Evolutionary conservation across 306 rosid species (phyloP), one percentile per base, ranked within the genome.

Genomic region (Cicer bijugum): DNA sequence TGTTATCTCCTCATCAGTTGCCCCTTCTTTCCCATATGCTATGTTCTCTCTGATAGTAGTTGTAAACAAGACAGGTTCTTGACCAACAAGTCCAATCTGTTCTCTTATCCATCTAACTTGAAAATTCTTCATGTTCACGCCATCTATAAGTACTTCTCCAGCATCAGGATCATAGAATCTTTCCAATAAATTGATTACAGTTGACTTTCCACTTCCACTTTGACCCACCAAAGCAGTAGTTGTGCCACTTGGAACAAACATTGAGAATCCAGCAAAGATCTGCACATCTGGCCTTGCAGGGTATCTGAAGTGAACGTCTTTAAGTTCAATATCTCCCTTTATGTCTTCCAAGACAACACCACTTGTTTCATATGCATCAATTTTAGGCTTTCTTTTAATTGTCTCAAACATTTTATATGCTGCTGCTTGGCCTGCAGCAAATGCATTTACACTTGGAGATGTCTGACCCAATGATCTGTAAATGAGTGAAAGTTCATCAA

Each of bases 171-270:
- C 97, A 58, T 94, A 94, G 70, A 94, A 91, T 62, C 98, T 87
- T 81, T 94, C 97, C 9, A 91, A 52, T 42, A 94, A 79, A 62
- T 88, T 84, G 28, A 91, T 87, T 10, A 91, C 92, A 0, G 97
- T 94, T 0, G 98, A 94, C 67, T 94, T 94, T 7, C 98, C 98
- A 44, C 98, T 94, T 55, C 98, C 98, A 63, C 98, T 94, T 58
- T 91, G 96, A 52, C 97, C 98, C 51, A 94, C 97, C 50, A 94
- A 87, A 38, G 98, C 98, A 35, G 85, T 72, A 37, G 92, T 89
- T 51, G 82, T 84, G 63, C 97, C 97, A 62, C 82, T 86, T 0
- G 91, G 84, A 67, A 91, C 91, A 64, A 33, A 14, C 45, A 94
- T 68, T 8, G 97, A 91, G 81, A 94, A 91, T 42, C 96, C 98